Evolutionary conservation across 176 grass and related monocot species (phyloP), one percentile per base, ranked within the genome.

Genomic region (Bromus sterilis): DNA sequence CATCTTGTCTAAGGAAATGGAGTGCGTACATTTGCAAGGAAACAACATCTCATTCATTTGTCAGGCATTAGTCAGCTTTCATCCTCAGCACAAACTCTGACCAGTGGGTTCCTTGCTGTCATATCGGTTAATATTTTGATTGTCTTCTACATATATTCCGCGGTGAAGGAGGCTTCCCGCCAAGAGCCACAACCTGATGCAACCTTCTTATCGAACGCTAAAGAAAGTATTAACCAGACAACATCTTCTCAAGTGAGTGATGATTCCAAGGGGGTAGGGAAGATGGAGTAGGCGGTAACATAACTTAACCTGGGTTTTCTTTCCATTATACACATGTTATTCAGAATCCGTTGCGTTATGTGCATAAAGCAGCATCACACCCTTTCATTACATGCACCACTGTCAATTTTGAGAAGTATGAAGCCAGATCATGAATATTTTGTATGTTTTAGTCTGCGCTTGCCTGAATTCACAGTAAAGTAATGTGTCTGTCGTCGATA

Each of bases 91-190:
- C 90, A 93, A 76, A 97, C 95, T 26, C 87, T 97, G 24, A 33
- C 79, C 23, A 93, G 90, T 32, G 92, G 92, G 34, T 97, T 97
- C 70, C 77, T 97, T 53, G 95, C 95, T 9, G 90, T 97, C 66
- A 86, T 97, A 86, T 93, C 95, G 0, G 84, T 97, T 60, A 97
- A 93, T 84, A 25, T 94, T 42, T 88, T 97, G 55, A 97, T 97
- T 0, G 88, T 85, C 32, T 83, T 91, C 30, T 97, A 97, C 66
- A 97, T 97, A 40, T 89, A 84, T 42, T 91, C 92, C 70, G 90
- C 88, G 24, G 89, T 97, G 86, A 93, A 93, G 69, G 84, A 87
- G 71, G 57, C 74, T 25, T 66, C 82, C 15, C 56, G 51, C 76
- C 74, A 39, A 29, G 90, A 89, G 74, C 88, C 81, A 59, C 88